A percentile compares a stretch with the other conserved stretches of the same genome.
phyloP scores from a whole-genome alignment of 2,329 filamentous ascomycete genomes.

The Metarhizium brunneum region DNA sequence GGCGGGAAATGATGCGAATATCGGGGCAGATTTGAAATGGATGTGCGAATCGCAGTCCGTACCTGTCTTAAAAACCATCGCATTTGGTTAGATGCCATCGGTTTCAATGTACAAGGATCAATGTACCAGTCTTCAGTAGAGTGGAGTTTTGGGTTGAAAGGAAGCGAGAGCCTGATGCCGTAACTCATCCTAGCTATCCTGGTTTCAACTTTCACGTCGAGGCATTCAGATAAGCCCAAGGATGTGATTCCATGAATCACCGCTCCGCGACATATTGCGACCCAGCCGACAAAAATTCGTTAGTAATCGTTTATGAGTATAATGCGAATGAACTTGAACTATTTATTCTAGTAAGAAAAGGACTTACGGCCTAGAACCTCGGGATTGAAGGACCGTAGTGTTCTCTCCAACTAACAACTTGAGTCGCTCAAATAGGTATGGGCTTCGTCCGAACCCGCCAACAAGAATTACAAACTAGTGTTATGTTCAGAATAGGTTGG shows the following conservation, averaged over 20 bases:
- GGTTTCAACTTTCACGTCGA: conserved; percentile 11
- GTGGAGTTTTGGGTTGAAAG: conserved; percentile 8
- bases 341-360: neutral
- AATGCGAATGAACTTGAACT: too few relatives aligned
- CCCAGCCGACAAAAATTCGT: conserved; percentile 18
- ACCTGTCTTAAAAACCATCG: conserved; percentile 18
- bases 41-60: neutral
- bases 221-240: neutral
- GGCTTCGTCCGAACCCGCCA: conserved; percentile 27
- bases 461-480: conserved; percentile 27
- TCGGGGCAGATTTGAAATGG: neutral
- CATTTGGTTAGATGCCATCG: conserved; percentile 11
- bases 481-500: neutral
- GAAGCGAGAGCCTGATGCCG: neutral
- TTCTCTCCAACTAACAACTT: neutral
- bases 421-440: conserved; percentile 18
- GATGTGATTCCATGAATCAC: conserved; percentile 15
- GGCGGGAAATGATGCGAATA: too few relatives aligned
- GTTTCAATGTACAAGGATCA: neutral
- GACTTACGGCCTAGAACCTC: conserved; percentile 24
- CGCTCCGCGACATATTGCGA: conserved; percentile 24
- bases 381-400: conserved; percentile 19
- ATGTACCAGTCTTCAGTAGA: conserved; percentile 7
- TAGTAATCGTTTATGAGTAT: neutral
- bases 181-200: conserved; percentile 21